Evolutionary conservation across 805 yeast genomes (phyloP), one percentile per base, ranked within the genome.

Genomic region (Spathaspora passalidarum): DNA sequence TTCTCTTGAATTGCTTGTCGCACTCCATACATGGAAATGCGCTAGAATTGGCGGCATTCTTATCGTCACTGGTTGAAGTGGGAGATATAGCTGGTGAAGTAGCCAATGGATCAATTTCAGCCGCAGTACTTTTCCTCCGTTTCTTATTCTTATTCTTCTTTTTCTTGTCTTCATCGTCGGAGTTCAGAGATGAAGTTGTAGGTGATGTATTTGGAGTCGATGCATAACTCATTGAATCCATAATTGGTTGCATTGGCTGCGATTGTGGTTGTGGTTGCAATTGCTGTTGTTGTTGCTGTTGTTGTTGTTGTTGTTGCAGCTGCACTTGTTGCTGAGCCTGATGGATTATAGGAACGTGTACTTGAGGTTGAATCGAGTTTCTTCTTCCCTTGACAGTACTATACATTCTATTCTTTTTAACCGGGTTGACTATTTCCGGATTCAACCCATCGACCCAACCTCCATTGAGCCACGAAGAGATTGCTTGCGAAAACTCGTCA

Each of bases 21-120:
- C 76, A 71, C 40, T 69, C 70, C 3, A 66, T 65, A 49, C 76
- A 71, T 18, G 73, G 75, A 55, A 70, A 71, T 11, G 65, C 26
- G 21, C 20, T 22, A 11, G 7, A 32, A 16, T 14, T 26, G 10
- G 13, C 32, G 32, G 41, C 17, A 14, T 21, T 5, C 8, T 18
- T 34, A n/a, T 21, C 23, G 17, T 44, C 35, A 32, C 8, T 41
- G 29, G 42, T 25, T 4, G 32, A 25, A 7, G 45, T 42, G 9
- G 45, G 38, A 6, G 48, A 40, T 14, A 20, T 40, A 9, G 38
- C 16, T 21, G 40, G 38, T 9, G 39, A 29, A 13, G 32, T 25
- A 18, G 29, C 40, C 6, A 8, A 9, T 32, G 43, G 18, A 21
- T 17, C 16, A 13, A 26, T 18, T 22, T 10, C 11, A 38, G 34